Percentiles rank a stretch among this genome's conserved stretches.
Evolutionary conservation across 805 yeast species (phyloP).

Genomic region (Ogataea zsoltii): DNA sequence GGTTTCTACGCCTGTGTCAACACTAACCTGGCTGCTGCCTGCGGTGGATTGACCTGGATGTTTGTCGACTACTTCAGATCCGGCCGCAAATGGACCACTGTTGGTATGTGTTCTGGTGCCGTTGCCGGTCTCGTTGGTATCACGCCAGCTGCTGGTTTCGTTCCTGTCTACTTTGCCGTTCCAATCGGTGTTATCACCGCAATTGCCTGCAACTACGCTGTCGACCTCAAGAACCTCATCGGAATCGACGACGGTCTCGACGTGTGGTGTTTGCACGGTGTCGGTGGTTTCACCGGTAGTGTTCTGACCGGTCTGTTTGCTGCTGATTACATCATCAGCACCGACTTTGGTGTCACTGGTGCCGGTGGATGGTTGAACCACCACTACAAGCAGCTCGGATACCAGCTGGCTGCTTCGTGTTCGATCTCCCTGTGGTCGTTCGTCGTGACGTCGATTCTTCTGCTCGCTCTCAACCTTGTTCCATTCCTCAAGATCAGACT

Average conservation of each 20-base stretch:
- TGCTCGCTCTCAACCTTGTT: conserved; percentile 65
- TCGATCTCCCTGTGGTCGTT: conserved; percentile 78
- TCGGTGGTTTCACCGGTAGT: conserved; percentile 87
- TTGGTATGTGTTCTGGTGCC: conserved; percentile 92
- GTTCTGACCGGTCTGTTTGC: conserved; percentile 90
- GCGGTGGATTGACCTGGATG: conserved; percentile 95
- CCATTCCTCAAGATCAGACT: conserved; percentile 84
- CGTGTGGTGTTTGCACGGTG: conserved; percentile 90
- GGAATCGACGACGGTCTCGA: conserved; percentile 93
- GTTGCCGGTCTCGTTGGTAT: conserved; percentile 93
- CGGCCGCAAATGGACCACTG: conserved; percentile 89
- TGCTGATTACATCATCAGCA: conserved; percentile 82
- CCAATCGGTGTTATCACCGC: conserved; percentile 82
- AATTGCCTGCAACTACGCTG: conserved; percentile 78
- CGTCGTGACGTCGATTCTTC: conserved; percentile 65
- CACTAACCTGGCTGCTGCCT: conserved; percentile 91
- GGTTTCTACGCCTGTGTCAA: conserved; percentile 93
- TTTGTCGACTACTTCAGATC: conserved; percentile 83
- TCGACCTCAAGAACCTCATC: conserved; percentile 70
- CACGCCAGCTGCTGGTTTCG: conserved; percentile 96
- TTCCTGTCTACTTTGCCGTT: conserved; percentile 87
- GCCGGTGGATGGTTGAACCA: conserved; percentile 89
- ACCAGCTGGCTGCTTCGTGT: conserved; percentile 78
- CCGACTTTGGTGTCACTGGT: conserved; percentile 67
- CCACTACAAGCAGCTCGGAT: conserved; percentile 79